Conservation (phyloP, 495 filamentous ascomycete genomes). For the Podospora conica region DNA sequence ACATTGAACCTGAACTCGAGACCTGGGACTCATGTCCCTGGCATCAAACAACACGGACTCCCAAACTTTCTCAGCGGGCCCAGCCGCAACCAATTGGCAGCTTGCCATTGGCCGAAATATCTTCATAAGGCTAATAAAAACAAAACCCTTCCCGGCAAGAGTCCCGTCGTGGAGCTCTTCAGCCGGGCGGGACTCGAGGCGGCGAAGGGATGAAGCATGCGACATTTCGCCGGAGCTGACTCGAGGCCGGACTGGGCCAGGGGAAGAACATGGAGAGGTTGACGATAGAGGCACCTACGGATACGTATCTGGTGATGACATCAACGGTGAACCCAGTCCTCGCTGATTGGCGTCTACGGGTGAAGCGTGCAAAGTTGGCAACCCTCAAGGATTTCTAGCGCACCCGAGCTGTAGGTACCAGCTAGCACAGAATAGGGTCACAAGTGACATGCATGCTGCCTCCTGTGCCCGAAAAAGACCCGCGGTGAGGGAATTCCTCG, state of each 20-base stretch:
- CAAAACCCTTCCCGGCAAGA: background rate
- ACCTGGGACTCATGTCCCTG: background rate
- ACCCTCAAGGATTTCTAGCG: background rate
- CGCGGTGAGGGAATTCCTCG: background rate
- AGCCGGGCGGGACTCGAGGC: slow-evolving; percentile 24
- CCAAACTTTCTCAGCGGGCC: slow-evolving; percentile 3
- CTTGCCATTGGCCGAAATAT: slow-evolving; percentile 14
- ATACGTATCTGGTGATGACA: background rate
- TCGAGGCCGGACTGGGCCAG: background rate
- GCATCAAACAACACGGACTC: background rate
- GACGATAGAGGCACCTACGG: no score
- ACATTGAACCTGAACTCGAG: background rate
- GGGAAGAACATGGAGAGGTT: background rate
- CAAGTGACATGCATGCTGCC: background rate
- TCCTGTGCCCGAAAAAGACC: background rate
- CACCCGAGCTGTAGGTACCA: background rate
- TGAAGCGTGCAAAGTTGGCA: background rate
- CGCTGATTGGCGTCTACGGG: background rate
- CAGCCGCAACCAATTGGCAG: slow-evolving; percentile 8
- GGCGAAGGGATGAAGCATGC: slow-evolving; percentile 6
- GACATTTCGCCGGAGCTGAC: slow-evolving; percentile 6
- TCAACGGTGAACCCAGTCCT: background rate
- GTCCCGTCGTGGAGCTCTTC: slow-evolving; percentile 23
- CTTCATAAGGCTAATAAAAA: slow-evolving; percentile 18
- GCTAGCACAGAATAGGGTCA: background rate